Conservation (phyloP, 2,329 filamentous ascomycete genomes). For the Fusarium tjaetaba region DNA sequence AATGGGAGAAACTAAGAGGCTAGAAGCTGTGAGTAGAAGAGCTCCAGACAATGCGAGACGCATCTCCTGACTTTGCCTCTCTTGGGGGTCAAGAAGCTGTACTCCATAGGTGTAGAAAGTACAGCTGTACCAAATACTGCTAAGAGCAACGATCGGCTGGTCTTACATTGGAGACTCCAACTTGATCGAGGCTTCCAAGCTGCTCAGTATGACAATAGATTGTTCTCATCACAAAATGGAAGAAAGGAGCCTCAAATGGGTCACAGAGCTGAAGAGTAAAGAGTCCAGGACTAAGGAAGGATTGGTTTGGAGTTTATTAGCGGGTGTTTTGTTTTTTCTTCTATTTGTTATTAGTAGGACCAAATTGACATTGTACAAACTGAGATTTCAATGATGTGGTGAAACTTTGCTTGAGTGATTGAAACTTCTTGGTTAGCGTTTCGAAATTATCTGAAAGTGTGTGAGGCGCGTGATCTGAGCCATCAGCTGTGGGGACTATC, state of each 20-base stretch:
- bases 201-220: background rate
- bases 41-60: background rate
- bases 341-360: background rate
- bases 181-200: too few species aligned
- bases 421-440: background rate
- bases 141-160: background rate
- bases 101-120: background rate
- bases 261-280: rapidly evolving
- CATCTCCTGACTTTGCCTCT: background rate
- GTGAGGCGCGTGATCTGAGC: too few species aligned
- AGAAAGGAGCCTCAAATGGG: background rate
- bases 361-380: rapidly evolving
- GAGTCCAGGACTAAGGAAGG: rapidly evolving
- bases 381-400: rapidly evolving
- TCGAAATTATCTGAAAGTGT: too few species aligned
- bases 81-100: background rate
- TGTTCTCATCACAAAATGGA: background rate
- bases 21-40: background rate
- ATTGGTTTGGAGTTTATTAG: background rate
- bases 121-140: background rate
- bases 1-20: background rate
- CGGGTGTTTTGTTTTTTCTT: rapidly evolving
- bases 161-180: too few species aligned
- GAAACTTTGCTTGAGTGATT: background rate
- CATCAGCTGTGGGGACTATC: too few species aligned